Evolutionary conservation across 73 alveolate species (phyloP).

Genomic region (Paramecium bursaria): DNA sequence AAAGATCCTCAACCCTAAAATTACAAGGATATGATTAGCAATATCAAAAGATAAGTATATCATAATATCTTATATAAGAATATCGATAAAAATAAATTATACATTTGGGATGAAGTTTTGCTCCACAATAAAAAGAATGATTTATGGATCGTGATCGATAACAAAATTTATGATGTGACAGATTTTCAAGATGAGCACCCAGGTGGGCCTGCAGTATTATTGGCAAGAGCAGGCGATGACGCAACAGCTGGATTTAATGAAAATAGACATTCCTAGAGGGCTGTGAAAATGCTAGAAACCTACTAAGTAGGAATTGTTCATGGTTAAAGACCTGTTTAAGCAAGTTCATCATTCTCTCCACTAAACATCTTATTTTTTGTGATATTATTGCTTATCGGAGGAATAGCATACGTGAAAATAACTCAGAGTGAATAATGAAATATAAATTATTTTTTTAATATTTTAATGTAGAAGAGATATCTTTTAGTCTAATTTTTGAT

Average conservation of each 20-base stretch:
- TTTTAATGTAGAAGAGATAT: no score
- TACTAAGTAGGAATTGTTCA: slow-evolving; percentile 56
- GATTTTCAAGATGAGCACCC: slow-evolving; percentile 90
- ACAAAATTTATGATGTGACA: slow-evolving; percentile 90
- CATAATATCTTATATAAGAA: neutral
- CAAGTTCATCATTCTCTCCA: no score
- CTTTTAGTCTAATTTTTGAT: slow-evolving; percentile 14
- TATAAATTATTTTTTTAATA: no score
- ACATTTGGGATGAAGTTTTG: slow-evolving; percentile 82
- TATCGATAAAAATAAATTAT: slow-evolving; percentile 12
- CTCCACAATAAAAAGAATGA: slow-evolving; percentile 87
- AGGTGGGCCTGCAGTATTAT: slow-evolving; percentile 82
- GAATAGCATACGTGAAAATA: no score
- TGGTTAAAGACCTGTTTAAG: neutral
- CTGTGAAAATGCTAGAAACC: slow-evolving; percentile 31
- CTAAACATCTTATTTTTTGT: no score
- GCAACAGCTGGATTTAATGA: slow-evolving; percentile 64
- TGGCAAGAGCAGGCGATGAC: slow-evolving; percentile 70
- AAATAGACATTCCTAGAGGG: slow-evolving; percentile 62
- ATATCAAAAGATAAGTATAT: neutral
- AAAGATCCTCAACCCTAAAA: slow-evolving; percentile 57
- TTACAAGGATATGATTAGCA: neutral
- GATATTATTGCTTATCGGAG: no score
- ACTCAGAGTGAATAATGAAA: no score
- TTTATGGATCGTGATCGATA: slow-evolving; percentile 91